Conservation (phyloP, 208 protist species). For the Acanthamoeba healyi region DNA sequence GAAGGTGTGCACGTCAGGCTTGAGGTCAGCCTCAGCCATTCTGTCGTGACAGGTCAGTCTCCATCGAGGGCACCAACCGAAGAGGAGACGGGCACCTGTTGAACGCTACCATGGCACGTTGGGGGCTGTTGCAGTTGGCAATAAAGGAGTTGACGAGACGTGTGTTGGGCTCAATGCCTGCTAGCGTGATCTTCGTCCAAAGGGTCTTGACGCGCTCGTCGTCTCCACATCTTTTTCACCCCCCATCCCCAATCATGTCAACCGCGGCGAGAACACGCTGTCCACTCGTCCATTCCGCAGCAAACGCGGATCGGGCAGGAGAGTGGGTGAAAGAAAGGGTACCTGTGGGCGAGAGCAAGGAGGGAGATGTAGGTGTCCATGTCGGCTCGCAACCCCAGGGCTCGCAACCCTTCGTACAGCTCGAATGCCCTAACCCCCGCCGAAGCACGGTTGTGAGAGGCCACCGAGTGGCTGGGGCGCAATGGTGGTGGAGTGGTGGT, state of each 20-base stretch:
- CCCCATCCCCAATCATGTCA: neutral
- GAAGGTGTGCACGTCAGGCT: slow-evolving; percentile 37
- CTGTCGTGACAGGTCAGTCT: neutral
- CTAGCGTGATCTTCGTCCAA: slow-evolving; percentile 43
- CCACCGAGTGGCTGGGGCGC: too few species aligned
- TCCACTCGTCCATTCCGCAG: too few species aligned
- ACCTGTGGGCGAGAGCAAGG: slow-evolving; percentile 18
- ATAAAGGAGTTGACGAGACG: slow-evolving; percentile 52
- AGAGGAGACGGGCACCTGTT: slow-evolving; percentile 1
- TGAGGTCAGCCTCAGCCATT: slow-evolving; percentile 27
- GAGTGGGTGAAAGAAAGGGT: neutral
- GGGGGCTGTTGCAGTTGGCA: neutral
- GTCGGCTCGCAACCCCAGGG: neutral
- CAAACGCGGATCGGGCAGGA: too few species aligned
- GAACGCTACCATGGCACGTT: slow-evolving; percentile 17
- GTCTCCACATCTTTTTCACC: neutral
- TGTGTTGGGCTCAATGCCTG: slow-evolving; percentile 35
- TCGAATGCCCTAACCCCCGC: slow-evolving; percentile 1
- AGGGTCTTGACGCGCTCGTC: neutral
- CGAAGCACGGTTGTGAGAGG: too few species aligned
- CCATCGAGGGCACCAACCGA: neutral
- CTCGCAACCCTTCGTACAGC: neutral
- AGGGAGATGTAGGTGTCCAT: slow-evolving; percentile 20
- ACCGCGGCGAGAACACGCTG: neutral
- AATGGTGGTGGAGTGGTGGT: neutral